phyloP scores from a whole-genome alignment of 1,139 yeast species.

The Saccharomyces pastorianus region DNA sequence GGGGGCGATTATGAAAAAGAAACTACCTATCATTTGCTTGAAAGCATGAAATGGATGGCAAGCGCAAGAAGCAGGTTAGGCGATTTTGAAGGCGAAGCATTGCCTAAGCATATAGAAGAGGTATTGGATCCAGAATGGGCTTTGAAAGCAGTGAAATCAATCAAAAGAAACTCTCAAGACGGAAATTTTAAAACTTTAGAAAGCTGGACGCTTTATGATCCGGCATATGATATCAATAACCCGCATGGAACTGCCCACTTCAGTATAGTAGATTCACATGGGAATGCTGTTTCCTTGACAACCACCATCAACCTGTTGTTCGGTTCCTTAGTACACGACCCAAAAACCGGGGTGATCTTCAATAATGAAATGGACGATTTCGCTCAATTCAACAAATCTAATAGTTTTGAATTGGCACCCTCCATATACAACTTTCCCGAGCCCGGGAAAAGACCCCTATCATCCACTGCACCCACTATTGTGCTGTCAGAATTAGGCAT shows the following conservation, averaged over 20 bases:
- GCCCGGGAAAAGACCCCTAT: slow-evolving; percentile 75
- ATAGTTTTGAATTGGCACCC: slow-evolving; percentile 75
- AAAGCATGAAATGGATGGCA: slow-evolving; percentile 90
- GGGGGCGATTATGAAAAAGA: slow-evolving; percentile 40
- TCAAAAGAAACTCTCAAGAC: slow-evolving; percentile 36
- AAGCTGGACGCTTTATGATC: slow-evolving; percentile 67
- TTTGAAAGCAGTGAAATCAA: slow-evolving; percentile 37
- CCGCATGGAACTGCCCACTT: slow-evolving; percentile 89
- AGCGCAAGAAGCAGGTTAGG: slow-evolving; percentile 79
- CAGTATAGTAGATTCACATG: slow-evolving; percentile 56
- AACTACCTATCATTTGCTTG: slow-evolving; percentile 64
- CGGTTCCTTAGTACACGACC: slow-evolving; percentile 78
- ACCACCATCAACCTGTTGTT: slow-evolving; percentile 83
- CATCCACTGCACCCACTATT: slow-evolving; percentile 75
- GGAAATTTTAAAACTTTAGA: slow-evolving; percentile 39
- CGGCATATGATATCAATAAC: slow-evolving; percentile 63
- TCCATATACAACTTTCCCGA: slow-evolving; percentile 68
- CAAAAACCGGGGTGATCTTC: slow-evolving; percentile 68
- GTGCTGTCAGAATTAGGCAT: slow-evolving; percentile 42
- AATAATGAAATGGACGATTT: slow-evolving; percentile 96
- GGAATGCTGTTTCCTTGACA: slow-evolving; percentile 78
- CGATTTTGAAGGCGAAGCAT: slow-evolving; percentile 38
- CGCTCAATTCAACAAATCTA: slow-evolving; percentile 59
- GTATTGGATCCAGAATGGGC: slow-evolving; percentile 50
- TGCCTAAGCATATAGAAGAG: slow-evolving; percentile 30